Evolutionary conservation across 768 basidiomycete species (phyloP), one percentile per base, ranked within the genome.

Genomic region (Mycena albidolilacea): DNA sequence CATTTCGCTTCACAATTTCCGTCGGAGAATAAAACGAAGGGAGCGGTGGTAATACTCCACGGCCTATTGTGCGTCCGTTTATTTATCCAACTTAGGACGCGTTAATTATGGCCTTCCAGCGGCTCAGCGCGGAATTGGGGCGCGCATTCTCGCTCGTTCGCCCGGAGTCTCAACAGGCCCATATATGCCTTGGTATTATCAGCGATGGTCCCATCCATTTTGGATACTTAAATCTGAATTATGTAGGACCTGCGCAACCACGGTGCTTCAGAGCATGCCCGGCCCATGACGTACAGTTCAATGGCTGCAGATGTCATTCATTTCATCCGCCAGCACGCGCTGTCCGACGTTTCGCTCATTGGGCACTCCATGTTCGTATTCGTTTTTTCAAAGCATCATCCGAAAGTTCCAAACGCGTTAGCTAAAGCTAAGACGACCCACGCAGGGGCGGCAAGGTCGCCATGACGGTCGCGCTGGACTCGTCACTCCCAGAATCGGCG

Each of bases 61-160:
- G 91, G 91, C 4, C 82, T 92, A 67, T 90, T 92, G 91, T 91
- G 71, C 78, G 90, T 77, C 38, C 54, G 17, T 21, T 14, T 21
- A 43, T 39, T 9, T 37, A 58, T 46, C 41, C 37, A 38, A 69
- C 6, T 14, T 9, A 38, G 10, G 15, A 39, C 14, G 35, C 64
- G 61, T 8, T 39, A n/a, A 50, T 23, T 46, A 71, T 67, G 30
- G 50, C 48, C 58, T 38, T 43, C 39, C 76, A 96, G 95, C 76
- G 96, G 95, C 0, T 95, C 92, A 48, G 96, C 97, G 79, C 90
- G 96, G 70, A 97, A 97, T 79, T 98, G 95, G 95, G 84, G 88
- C 7, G 94, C 94, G 0, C 85, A 97, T 6, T 89, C 93, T 7
- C 95, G 94, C 76, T 89, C 90, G 0, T 91, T 98, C 72, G 84